A percentile compares a stretch with the other conserved stretches of the same genome.
These are phyloP conservation scores for Calonectria hongkongensis DNA, from an alignment of 2,329 filamentous ascomycete species.

Conservation along the genomic window DNA sequence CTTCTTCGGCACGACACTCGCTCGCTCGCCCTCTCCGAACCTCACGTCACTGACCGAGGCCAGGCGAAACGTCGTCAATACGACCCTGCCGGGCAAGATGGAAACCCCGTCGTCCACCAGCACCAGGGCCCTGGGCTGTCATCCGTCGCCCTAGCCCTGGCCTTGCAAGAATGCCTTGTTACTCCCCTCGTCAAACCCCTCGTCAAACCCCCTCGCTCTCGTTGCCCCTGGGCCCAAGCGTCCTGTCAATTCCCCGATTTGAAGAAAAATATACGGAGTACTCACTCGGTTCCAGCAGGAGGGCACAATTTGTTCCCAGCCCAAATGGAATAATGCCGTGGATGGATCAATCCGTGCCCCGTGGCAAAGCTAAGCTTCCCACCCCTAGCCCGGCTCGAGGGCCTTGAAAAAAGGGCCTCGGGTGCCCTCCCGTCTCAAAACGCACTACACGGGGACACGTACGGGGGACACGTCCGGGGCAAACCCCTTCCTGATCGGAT, in stretches of 20 bases:
- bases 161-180: slow-evolving; percentile 29
- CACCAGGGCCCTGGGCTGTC: slow-evolving; percentile 40
- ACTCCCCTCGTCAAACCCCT: background rate
- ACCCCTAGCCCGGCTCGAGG: slow-evolving; percentile 18
- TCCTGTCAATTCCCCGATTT: slow-evolving; percentile 50
- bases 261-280: slow-evolving; percentile 5
- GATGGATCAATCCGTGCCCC: slow-evolving; percentile 43
- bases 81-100: slow-evolving; percentile 26
- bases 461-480: slow-evolving; percentile 32
- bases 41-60: slow-evolving; percentile 22
- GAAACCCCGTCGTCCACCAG: slow-evolving; percentile 27
- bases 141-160: slow-evolving; percentile 16
- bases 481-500: slow-evolving; percentile 50
- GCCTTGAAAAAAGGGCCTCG: background rate
- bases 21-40: background rate
- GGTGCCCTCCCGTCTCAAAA: background rate
- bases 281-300: slow-evolving; percentile 11
- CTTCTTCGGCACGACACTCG: background rate
- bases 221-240: slow-evolving; percentile 50
- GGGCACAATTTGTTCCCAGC: slow-evolving; percentile 5
- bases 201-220: background rate
- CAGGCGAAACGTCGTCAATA: slow-evolving; percentile 26
- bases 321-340: slow-evolving; percentile 1
- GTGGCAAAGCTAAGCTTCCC: slow-evolving; percentile 35
- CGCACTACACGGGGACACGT: slow-evolving; percentile 39